Percentiles rank a stretch among this genome's conserved stretches.
phyloP scores from a whole-genome alignment of 1,139 yeast species.

The Saccharomyces hybrid region DNA sequence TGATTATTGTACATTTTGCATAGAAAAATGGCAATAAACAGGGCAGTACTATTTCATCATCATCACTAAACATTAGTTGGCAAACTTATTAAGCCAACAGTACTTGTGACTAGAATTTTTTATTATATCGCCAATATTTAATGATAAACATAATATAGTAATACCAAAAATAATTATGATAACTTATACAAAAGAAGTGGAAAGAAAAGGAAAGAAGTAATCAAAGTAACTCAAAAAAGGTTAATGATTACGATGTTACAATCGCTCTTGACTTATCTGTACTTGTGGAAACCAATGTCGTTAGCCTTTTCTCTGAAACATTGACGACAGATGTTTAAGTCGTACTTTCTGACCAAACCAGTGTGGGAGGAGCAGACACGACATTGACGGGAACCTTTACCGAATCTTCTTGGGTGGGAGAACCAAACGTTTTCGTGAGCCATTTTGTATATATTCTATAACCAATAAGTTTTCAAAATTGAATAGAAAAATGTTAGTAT shows the following conservation, averaged over 20 bases:
- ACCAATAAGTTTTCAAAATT: background rate
- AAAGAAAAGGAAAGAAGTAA: constrained; percentile 1
- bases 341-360: constrained; percentile 99
- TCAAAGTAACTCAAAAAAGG: constrained; percentile 2
- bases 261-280: constrained; percentile 55
- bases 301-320: constrained; percentile 99
- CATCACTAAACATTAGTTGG: background rate
- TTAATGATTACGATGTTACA: background rate
- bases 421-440: constrained; percentile 99
- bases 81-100: background rate
- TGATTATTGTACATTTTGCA: background rate
- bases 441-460: constrained; percentile 41
- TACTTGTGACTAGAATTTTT: background rate
- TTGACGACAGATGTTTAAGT: constrained; percentile 99
- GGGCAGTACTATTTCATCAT: background rate
- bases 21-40: background rate
- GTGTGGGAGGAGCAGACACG: constrained; percentile 98
- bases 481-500: background rate
- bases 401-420: constrained; percentile 99
- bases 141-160: background rate
- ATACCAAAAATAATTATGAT: background rate
- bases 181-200: background rate
- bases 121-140: background rate
- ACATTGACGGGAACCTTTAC: constrained; percentile 99
- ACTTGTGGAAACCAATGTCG: constrained; percentile 99